Percentiles rank a stretch among this genome's conserved stretches.
These are phyloP conservation scores for Cyclospora cayetanensis DNA, from an alignment of 169 alveolate genomes.

Conservation along the genomic window DNA sequence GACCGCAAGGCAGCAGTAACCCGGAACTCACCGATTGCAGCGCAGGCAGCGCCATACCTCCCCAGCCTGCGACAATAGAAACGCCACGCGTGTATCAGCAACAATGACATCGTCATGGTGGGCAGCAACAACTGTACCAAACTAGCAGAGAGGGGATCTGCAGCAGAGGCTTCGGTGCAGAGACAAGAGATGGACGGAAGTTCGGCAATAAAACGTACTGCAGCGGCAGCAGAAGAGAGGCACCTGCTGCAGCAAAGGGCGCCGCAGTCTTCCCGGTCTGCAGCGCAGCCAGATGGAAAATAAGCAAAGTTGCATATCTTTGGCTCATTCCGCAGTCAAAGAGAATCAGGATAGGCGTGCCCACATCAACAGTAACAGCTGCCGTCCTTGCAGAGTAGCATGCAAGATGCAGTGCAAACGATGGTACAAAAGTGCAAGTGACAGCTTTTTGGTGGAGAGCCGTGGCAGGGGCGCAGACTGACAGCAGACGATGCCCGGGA, in stretches of 20 bases:
- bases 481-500: not conserved
- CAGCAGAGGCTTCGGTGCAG: not conserved
- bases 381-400: not conserved
- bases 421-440: not conserved
- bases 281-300: not conserved
- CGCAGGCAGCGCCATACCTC: not conserved
- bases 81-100: not conserved
- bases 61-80: not conserved
- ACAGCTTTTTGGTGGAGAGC: no score
- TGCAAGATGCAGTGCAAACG: not conserved
- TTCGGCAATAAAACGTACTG: not conserved
- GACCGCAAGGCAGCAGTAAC: not conserved
- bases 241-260: not conserved
- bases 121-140: not conserved
- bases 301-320: no score
- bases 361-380: not conserved
- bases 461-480: not conserved
- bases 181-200: no score
- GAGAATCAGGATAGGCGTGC: no score
- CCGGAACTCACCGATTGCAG: not conserved
- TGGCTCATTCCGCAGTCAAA: no score
- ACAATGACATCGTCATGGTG: no score
- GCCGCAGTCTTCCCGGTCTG: slow-evolving; percentile 2
- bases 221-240: not conserved
- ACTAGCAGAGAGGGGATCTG: not conserved